These are phyloP conservation scores for Pholiota molesta DNA, from an alignment of 768 basidiomycete species.

Conservation along the genomic window DNA sequence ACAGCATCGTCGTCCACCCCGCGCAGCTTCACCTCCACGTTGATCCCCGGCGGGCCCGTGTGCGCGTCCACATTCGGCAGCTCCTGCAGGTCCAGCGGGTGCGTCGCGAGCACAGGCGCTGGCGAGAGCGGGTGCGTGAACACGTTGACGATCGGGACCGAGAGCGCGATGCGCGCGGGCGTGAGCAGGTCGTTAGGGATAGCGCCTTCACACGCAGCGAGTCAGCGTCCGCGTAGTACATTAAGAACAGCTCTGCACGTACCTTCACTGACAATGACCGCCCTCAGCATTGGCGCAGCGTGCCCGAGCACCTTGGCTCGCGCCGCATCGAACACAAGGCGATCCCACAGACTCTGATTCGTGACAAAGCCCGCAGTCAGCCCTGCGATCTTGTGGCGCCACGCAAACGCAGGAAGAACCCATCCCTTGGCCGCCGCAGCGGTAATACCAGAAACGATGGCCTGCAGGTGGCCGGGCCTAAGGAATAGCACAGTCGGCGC, in stretches of 20 bases:
- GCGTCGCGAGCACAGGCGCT: constrained; percentile 81
- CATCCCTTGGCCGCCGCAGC: constrained; percentile 55
- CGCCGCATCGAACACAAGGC: constrained; percentile 71
- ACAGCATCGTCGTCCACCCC: constrained; percentile 66
- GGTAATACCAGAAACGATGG: constrained; percentile 55
- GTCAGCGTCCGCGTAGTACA: constrained; percentile 5
- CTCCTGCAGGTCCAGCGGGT: constrained; percentile 84
- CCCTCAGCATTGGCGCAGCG: constrained; percentile 62
- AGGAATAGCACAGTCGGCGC: constrained; percentile 82
- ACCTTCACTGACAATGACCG: constrained; percentile 78
- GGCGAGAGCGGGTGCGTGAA: constrained; percentile 64
- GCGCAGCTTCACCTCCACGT: constrained; percentile 81
- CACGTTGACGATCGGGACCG: constrained; percentile 72
- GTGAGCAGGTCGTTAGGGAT: constrained; percentile 54
- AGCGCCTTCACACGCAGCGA: constrained; percentile 39
- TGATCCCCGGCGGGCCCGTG: constrained; percentile 82
- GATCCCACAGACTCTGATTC: constrained; percentile 85
- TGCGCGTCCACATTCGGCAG: constrained; percentile 49
- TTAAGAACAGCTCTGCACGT: constrained; percentile 22
- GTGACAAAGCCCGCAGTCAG: constrained; percentile 75
- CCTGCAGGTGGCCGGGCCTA: constrained; percentile 61
- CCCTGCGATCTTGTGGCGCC: constrained; percentile 76
- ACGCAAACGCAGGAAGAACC: constrained; percentile 63
- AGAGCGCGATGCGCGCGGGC: constrained; percentile 73
- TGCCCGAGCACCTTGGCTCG: constrained; percentile 63